Base-by-base conservation (phyloP, 139 green algal species). In the Chlamydomonas eustigma region DNA sequence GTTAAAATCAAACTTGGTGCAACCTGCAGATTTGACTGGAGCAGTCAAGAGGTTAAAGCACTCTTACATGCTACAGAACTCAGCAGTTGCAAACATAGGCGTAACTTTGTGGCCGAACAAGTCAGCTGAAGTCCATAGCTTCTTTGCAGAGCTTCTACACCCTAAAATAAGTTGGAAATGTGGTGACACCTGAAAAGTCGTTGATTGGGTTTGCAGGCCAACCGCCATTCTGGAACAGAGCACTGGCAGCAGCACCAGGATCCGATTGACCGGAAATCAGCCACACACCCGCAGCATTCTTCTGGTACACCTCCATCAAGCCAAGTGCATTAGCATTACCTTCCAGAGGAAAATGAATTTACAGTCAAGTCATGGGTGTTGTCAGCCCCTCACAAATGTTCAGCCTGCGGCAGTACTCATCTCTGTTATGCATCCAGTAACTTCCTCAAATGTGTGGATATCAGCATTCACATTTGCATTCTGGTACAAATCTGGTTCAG, bases 151-250 rank as follows among this genome's bases (percentile, higher is more conserved):
- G n/a, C n/a, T n/a, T n/a, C n/a, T n/a, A n/a, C n/a, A n/a, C n/a
- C n/a, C n/a, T n/a, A n/a, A n/a, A n/a, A n/a, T n/a, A n/a, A n/a
- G n/a, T n/a, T n/a, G n/a, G n/a, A n/a, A n/a, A n/a, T n/a, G n/a
- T n/a, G n/a, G n/a, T n/a, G n/a, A 44, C 39, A 75, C 50, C 35
- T 1, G 78, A 71, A 73, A 80, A 83, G 67, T 77, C 77, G 28
- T 50, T n/a, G 22, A 67, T 77, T 37, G 78, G 78, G 37, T 28
- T 71, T 25, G 74, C 71, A 28, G 78, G 78, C 78, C 78, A 83
- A 34, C 39, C 67, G n/a, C 77, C 72, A 33, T 67, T 50, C 66
- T 79, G 67, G 78, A 80, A 83, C 28, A 83, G 78, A 2, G 51
- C 66, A 0, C 52, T 63, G 2, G 78, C 78, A 1, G 78, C 78